Evolutionary conservation across 495 filamentous ascomycete genomes (phyloP).

Genomic region (Podospora fimiseda): DNA sequence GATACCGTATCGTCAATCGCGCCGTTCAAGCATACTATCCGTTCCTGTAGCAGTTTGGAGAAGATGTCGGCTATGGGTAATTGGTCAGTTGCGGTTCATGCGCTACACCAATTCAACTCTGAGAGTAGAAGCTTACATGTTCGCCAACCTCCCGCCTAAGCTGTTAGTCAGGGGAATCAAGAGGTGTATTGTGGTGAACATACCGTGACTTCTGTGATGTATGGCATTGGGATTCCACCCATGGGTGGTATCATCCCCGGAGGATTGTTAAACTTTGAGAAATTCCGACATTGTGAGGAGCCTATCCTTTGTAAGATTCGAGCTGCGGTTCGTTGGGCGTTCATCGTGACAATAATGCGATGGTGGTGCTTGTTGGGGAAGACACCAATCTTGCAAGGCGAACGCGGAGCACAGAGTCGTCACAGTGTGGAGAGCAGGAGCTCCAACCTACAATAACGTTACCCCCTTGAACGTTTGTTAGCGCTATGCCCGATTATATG

Average conservation of each 20-base stretch:
- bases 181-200: conserved; percentile 25
- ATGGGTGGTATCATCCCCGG: conserved; percentile 33
- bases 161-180: conserved; percentile 33
- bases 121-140: conserved; percentile 57
- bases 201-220: conserved; percentile 78
- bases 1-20: conserved; percentile 82
- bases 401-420: no score
- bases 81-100: conserved; percentile 5
- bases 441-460: neutral
- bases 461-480: neutral
- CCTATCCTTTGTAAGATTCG: conserved; percentile 25
- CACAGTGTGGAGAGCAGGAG: neutral
- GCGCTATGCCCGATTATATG: no score
- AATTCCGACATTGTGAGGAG: conserved; percentile 25
- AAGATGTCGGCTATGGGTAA: conserved; percentile 68
- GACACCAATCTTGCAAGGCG: neutral
- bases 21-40: conserved; percentile 92
- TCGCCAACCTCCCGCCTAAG: conserved; percentile 80
- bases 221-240: conserved; percentile 61
- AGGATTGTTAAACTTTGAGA: conserved; percentile 32
- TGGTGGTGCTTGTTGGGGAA: neutral
- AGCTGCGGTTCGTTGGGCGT: conserved; percentile 27
- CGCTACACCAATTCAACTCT: neutral
- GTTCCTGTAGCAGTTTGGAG: conserved; percentile 79
- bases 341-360: conserved; percentile 20